Conservation (phyloP, 495 filamentous ascomycete species). For the Venustampulla echinocandica region DNA sequence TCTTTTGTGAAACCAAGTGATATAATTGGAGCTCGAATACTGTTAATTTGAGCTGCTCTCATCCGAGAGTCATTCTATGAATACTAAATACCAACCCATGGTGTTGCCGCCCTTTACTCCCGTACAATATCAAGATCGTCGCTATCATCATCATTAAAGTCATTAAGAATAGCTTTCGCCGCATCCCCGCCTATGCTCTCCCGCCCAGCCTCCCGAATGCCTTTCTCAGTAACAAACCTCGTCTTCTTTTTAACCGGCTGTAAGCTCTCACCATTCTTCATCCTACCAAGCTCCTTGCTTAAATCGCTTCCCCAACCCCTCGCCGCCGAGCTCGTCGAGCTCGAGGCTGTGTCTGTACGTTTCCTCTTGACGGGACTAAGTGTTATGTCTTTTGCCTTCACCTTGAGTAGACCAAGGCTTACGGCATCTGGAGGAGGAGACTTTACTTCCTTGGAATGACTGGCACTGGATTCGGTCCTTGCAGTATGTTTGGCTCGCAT, state of each 20-base stretch:
- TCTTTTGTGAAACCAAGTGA: too few species aligned
- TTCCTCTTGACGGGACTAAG: conserved; percentile 72
- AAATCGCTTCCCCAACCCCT: conserved; percentile 43
- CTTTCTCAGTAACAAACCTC: conserved; percentile 67
- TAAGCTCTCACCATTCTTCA: conserved; percentile 46
- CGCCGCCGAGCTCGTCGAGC: conserved; percentile 22
- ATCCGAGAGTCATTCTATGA: too few species aligned
- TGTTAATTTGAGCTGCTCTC: too few species aligned
- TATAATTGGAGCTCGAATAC: too few species aligned
- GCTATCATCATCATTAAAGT: conserved; percentile 42
- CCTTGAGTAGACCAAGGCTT: conserved; percentile 47
- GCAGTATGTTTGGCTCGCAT: conserved; percentile 38
- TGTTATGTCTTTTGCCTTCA: conserved; percentile 48
- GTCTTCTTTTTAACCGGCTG: conserved; percentile 65
- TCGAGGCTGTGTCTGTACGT: conserved; percentile 35
- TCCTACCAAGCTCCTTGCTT: conserved; percentile 37
- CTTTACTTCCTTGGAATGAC: neutral
- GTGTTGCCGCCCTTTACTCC: too few species aligned
- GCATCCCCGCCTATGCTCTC: conserved; percentile 58
- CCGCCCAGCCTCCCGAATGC: conserved; percentile 65
- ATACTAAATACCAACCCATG: too few species aligned
- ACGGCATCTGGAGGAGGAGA: conserved; percentile 32
- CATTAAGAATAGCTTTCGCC: conserved; percentile 23
- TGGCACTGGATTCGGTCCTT: neutral
- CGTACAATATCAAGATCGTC: conserved; percentile 45